phyloP scores from a whole-genome alignment of 495 filamentous ascomycete species.

The Neurospora sp. region DNA sequence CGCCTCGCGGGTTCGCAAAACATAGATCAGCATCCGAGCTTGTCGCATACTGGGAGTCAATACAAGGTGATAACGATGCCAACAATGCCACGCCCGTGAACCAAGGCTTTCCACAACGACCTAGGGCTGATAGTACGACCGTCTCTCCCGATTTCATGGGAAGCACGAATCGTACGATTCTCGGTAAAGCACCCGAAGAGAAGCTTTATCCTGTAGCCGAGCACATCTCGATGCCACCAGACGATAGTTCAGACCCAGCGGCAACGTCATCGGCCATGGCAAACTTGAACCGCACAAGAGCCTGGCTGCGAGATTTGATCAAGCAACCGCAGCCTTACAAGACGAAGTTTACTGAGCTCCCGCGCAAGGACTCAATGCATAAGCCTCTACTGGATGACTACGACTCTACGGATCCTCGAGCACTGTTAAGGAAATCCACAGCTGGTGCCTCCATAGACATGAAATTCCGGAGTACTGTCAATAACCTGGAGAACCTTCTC shows the following conservation, averaged over 20 bases:
- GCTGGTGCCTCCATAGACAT: constrained; percentile 11
- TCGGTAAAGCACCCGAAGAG: not conserved
- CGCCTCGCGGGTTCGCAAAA: not conserved
- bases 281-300: constrained; percentile 8
- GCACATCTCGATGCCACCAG: not conserved
- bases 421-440: not conserved
- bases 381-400: not conserved
- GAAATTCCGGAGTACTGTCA: constrained; percentile 25
- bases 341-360: constrained; percentile 10
- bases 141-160: not conserved
- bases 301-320: constrained; percentile 16
- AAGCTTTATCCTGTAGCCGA: not conserved
- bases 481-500: constrained; percentile 36
- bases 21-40: constrained; percentile 11
- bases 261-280: constrained; percentile 2
- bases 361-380: not conserved
- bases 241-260: not conserved
- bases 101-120: not conserved
- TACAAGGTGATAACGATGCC: not conserved
- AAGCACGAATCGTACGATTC: not conserved
- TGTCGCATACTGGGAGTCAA: constrained; percentile 14
- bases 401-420: not conserved
- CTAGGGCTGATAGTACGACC: not conserved
- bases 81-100: not conserved
- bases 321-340: constrained; percentile 11